Base-by-base conservation (phyloP, 2,329 filamentous ascomycete genomes). In the Microsporum audouinii region DNA sequence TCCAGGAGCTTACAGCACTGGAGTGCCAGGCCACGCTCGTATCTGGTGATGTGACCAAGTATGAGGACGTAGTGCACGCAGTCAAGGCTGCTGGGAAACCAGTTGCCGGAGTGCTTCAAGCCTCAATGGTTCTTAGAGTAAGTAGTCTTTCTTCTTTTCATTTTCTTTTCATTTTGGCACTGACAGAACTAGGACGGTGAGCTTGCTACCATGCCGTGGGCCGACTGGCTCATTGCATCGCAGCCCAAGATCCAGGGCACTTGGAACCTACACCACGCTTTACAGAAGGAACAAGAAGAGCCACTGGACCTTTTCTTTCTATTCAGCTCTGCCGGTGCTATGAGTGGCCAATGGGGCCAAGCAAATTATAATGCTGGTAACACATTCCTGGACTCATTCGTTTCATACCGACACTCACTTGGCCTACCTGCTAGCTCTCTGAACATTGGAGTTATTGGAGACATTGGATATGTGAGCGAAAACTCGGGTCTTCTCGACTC, bases 241-340 rank as follows among this genome's bases (percentile, higher is more conserved):
- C 59, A 63, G 41, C 68, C 72, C 1, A 76, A 76, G 62, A 63
- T 69, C 6, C 5, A 62, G 1, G 68, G 64, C 0, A 68, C 71
- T 0, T 68, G 66, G 67, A 70, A 65, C 39, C 61, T 66, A 3
- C 66, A 71, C 53, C 17, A 61, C 17, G 56, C 33, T n/a, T 17
- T 41, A 7, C 38, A 41, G 38, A 23, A 23, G 29, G 3, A 34
- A 5, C 2, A n/a, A 61, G 17, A 23, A 23, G 17, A 23, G 17
- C 17, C 17, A 3, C 55, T 69, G 4, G 66, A 69, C 33, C 68
- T 69, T 57, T 69, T 69, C 60, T 4, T 65, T 1, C 7, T 65
- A 3, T 57, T 62, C 39, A 57, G 53, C 17, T 66, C 65, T 62
- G 3, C 27, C 47, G 14, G 63, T 47, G 17, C 17, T 1, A 31